These are phyloP conservation scores for Cenchrus americanus DNA, from an alignment of 176 grass and related monocot genomes.

Conservation along the genomic window DNA sequence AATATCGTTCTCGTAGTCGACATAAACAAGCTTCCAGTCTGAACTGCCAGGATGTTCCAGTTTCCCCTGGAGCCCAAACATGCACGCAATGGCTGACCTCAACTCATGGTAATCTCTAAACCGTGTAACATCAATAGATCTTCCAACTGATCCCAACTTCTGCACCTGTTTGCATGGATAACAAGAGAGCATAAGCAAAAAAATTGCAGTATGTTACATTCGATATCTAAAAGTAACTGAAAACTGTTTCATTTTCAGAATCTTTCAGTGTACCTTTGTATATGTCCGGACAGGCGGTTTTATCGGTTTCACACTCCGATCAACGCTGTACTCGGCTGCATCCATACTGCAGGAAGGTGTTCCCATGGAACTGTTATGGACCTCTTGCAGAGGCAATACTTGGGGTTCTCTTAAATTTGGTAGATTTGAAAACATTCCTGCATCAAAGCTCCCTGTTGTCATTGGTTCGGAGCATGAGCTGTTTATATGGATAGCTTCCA, in stretches of 20 bases:
- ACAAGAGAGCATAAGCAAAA: slow-evolving; percentile 26
- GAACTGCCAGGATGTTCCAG: slow-evolving; percentile 75
- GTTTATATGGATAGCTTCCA: slow-evolving; percentile 49
- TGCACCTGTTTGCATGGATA: slow-evolving; percentile 64
- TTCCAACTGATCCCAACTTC: slow-evolving; percentile 91
- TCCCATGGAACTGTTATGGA: slow-evolving; percentile 58
- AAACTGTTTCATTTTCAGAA: not conserved
- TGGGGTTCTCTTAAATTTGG: slow-evolving; percentile 57
- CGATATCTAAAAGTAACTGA: not conserved
- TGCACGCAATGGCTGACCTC: slow-evolving; percentile 77
- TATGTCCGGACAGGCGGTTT: slow-evolving; percentile 85
- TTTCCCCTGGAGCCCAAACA: slow-evolving; percentile 93
- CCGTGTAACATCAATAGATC: slow-evolving; percentile 95
- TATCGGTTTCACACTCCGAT: slow-evolving; percentile 49
- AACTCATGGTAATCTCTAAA: slow-evolving; percentile 89
- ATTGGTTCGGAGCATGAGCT: slow-evolving; percentile 50
- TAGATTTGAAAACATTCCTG: slow-evolving; percentile 49
- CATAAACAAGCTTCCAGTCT: slow-evolving; percentile 97
- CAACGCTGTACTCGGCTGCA: slow-evolving; percentile 54
- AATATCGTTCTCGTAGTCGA: slow-evolving; percentile 95
- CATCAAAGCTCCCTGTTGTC: slow-evolving; percentile 43
- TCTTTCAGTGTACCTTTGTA: slow-evolving; percentile 68
- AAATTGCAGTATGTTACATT: not conserved
- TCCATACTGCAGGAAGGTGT: slow-evolving; percentile 86
- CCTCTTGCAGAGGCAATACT: slow-evolving; percentile 56